phyloP scores from a whole-genome alignment of 1,284 basidiomycete genomes.

The Naganishia sp. region DNA sequence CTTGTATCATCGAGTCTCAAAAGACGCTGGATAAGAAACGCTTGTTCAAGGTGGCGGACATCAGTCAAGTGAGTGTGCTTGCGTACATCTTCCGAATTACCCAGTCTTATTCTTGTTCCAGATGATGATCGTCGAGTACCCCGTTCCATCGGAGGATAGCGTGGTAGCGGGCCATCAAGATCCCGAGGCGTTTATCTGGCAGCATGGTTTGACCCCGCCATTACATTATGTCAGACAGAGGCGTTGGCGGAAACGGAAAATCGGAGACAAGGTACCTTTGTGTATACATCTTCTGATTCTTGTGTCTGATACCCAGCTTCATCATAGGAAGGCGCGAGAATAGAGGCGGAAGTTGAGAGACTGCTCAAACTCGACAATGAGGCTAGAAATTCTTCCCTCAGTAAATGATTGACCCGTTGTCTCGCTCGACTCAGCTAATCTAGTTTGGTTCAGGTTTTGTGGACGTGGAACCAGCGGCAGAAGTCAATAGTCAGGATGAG shows the following conservation, averaged over 20 bases:
- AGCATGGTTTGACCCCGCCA: constrained; percentile 93
- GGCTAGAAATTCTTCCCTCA: constrained; percentile 54
- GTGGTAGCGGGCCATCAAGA: constrained; percentile 65
- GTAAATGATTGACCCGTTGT: constrained; percentile 29
- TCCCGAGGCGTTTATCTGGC: constrained; percentile 95
- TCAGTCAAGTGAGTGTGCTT: constrained; percentile 72
- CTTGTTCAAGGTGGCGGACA: constrained; percentile 98
- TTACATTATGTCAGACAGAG: constrained; percentile 88
- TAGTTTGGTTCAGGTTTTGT: constrained; percentile 12
- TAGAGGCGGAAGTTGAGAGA: constrained; percentile 94
- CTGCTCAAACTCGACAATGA: constrained; percentile 81
- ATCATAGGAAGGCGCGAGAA: constrained; percentile 58
- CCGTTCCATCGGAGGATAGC: constrained; percentile 69
- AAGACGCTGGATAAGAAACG: constrained; percentile 95
- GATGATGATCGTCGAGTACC: constrained; percentile 85
- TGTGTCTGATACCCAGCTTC: constrained; percentile 55
- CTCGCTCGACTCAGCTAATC: constrained; percentile 13
- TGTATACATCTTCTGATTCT: too few species aligned
- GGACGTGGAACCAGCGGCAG: constrained; percentile 46
- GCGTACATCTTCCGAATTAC: neutral
- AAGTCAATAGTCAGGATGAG: constrained; percentile 49
- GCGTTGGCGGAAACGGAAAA: constrained; percentile 86
- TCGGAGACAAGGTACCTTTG: constrained; percentile 62
- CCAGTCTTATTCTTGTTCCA: constrained; percentile 43
- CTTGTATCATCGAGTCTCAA: constrained; percentile 91